Conservation (phyloP, 768 basidiomycete species). For the Calvatia gigantea region DNA sequence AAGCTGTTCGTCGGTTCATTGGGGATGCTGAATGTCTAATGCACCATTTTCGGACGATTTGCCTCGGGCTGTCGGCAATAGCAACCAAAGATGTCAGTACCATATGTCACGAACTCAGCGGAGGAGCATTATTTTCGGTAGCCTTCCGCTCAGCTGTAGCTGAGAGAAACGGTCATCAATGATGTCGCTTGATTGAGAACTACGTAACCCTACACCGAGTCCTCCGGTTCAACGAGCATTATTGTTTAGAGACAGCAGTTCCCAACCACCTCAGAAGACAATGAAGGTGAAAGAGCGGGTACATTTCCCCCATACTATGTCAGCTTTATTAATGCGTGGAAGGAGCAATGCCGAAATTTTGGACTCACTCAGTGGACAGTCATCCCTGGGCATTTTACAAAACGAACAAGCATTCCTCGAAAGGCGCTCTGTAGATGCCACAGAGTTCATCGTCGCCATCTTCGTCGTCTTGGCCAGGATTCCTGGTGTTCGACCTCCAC, state of each 20-base stretch:
- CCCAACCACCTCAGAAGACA: conserved; percentile 96
- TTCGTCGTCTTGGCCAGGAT: conserved; percentile 30
- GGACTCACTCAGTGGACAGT: conserved; percentile 32
- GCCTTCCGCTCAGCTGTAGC: conserved; percentile 16
- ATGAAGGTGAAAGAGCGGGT: conserved; percentile 98
- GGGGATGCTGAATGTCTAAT: too few species aligned
- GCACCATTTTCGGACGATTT: too few species aligned
- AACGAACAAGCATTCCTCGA: conserved; percentile 93
- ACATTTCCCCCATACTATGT: conserved; percentile 93
- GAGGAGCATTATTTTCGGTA: too few species aligned
- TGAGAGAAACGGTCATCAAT: background rate
- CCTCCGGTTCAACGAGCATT: conserved; percentile 98
- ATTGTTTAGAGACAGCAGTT: conserved; percentile 84
- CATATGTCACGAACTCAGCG: too few species aligned
- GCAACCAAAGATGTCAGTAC: too few species aligned
- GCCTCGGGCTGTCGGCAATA: too few species aligned
- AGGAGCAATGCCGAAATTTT: background rate
- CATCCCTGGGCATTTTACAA: conserved; percentile 94
- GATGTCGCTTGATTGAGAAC: background rate
- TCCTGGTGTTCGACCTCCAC: conserved; percentile 79
- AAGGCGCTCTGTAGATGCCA: conserved; percentile 89
- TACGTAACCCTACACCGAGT: conserved; percentile 70
- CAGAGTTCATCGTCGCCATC: conserved; percentile 61
- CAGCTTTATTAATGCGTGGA: background rate
- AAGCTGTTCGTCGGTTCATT: too few species aligned